Percentiles rank a stretch among this genome's conserved stretches.
phyloP scores from a whole-genome alignment of 1,284 basidiomycete genomes.

The Athelia sp. region DNA sequence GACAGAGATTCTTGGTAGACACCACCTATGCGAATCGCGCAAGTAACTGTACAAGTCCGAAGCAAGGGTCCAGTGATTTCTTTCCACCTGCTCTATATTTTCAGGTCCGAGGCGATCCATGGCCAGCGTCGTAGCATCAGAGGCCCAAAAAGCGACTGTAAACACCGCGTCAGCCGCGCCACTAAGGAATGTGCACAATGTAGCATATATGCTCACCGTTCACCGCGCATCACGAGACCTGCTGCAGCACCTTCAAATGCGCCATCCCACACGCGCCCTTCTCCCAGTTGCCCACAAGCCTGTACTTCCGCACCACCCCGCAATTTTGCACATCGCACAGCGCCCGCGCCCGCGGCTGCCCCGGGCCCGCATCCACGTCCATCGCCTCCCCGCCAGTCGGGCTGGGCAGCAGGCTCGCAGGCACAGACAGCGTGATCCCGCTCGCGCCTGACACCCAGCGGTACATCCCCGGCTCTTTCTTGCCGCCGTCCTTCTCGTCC shows the following conservation, averaged over 20 bases:
- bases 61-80: no score
- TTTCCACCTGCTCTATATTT: no score
- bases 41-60: no score
- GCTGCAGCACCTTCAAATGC: slow-evolving; percentile 28
- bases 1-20: no score
- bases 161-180: no score
- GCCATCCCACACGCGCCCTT: slow-evolving; percentile 50
- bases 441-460: slow-evolving; percentile 51
- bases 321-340: slow-evolving; percentile 47
- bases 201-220: no score
- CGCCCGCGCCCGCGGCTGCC: slow-evolving; percentile 10
- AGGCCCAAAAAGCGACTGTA: no score
- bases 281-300: slow-evolving; percentile 42
- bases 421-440: slow-evolving; percentile 49
- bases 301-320: slow-evolving; percentile 40
- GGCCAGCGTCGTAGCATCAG: no score
- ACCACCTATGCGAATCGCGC: no score
- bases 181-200: no score
- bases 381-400: slow-evolving; percentile 9
- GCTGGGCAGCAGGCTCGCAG: slow-evolving; percentile 30
- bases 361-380: slow-evolving; percentile 13
- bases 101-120: no score
- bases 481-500: slow-evolving; percentile 25
- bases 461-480: slow-evolving; percentile 46
- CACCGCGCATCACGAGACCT: no score